Evolutionary conservation across 1,139 yeast genomes (phyloP), one percentile per base, ranked within the genome.

Genomic region (Debaryomyces udenii): DNA sequence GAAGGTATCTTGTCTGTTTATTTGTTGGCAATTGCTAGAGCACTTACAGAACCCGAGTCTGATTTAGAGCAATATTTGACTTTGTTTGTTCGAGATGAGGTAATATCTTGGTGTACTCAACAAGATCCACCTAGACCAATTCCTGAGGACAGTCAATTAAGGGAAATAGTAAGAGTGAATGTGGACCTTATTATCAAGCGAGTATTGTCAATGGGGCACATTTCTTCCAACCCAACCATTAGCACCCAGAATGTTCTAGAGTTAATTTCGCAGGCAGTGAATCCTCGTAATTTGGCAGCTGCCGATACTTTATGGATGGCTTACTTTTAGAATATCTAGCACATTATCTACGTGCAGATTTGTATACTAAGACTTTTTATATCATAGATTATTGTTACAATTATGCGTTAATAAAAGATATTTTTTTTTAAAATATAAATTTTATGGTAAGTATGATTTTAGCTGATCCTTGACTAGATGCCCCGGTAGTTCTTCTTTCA

Each of bases 281-380:
- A 91, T 58, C 98, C 99, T 26, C 80, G 96, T 54, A 89, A 89
- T 55, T 70, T 94, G 59, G 98, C 98, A 10, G 83, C 90, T 45
- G 86, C 96, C 14, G 99, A 94, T 56, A 85, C 91, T 23, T 75
- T 89, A 48, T 93, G 96, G 94, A 90, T 93, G 96, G 95, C 99
- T 1, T 93, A 90, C 69, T 78, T 91, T 51, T 86, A 67, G 44
- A 29, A 15, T 6, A 9, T 11, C 14, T 6, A 26, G 24, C 9
- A 11, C 9, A 9, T 9, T 15, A 20, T 13, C 9, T 15, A 20
- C 22, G 22, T 20, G 7, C 22, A 6, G 22, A 20, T 35, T n/a
- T 18, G 13, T 20, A 15, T n/a, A 11, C 32, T 29, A 29, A 4
- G 10, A 7, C 22, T 20, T 20, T 20, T 20, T 20, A 27, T 14